These are phyloP conservation scores for Lentinus brumalis DNA, from an alignment of 768 basidiomycete species.

Conservation along the genomic window DNA sequence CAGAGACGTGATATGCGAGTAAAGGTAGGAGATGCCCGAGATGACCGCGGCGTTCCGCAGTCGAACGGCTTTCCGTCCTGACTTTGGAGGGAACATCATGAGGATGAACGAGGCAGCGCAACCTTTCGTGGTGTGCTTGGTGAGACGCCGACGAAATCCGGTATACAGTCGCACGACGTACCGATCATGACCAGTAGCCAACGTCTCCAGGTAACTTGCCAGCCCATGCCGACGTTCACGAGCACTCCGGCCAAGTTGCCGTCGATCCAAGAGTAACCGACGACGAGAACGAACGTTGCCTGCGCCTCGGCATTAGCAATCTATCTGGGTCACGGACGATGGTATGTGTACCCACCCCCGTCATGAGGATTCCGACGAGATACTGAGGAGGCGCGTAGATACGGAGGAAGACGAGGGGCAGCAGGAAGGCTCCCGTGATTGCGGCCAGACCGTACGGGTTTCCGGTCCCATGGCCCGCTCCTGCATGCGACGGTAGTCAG, in stretches of 20 bases:
- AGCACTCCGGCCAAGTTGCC: slow-evolving; percentile 43
- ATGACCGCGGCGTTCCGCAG: slow-evolving; percentile 44
- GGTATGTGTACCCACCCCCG: slow-evolving; percentile 35
- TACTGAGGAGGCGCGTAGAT: slow-evolving; percentile 46
- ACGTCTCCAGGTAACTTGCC: slow-evolving; percentile 52
- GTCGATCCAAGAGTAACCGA: slow-evolving; percentile 63
- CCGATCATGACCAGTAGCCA: slow-evolving; percentile 54
- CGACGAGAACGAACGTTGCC: slow-evolving; percentile 45
- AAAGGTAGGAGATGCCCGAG: slow-evolving; percentile 42
- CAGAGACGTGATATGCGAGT: slow-evolving; percentile 43
- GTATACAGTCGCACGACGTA: slow-evolving; percentile 22
- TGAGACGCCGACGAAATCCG: neutral
- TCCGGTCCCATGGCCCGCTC: slow-evolving; percentile 47
- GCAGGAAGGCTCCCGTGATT: slow-evolving; percentile 45
- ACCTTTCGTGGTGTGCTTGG: slow-evolving; percentile 31
- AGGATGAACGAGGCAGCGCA: slow-evolving; percentile 52
- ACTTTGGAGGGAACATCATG: slow-evolving; percentile 55
- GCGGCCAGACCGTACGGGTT: slow-evolving; percentile 58
- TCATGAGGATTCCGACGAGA: slow-evolving; percentile 40
- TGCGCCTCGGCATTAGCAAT: slow-evolving; percentile 17
- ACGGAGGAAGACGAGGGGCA: slow-evolving; percentile 52
- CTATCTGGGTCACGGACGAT: neutral
- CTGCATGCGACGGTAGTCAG: slow-evolving; percentile 21
- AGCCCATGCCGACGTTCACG: slow-evolving; percentile 54
- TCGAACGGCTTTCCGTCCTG: slow-evolving; percentile 50